A percentile compares a stretch with the other conserved stretches of the same genome.
Evolutionary conservation across 2,329 filamentous ascomycete genomes (phyloP).

Genomic region (Trichoderma harzianum): DNA sequence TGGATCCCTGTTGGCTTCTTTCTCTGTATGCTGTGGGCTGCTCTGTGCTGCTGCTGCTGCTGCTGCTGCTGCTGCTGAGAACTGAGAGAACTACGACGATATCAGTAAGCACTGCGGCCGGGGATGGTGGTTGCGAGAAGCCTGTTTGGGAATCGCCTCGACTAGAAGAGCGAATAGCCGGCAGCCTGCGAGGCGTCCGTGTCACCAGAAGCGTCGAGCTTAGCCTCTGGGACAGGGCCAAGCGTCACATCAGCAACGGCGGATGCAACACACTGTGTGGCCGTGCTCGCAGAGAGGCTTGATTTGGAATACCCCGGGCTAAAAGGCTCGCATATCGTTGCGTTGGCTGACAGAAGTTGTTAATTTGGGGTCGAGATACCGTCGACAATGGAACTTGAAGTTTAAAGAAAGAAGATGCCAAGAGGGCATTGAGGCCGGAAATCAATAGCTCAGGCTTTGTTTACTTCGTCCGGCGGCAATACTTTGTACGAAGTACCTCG

Average conservation of each 20-base stretch:
- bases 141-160: constrained; percentile 5
- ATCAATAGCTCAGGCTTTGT: not conserved
- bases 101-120: constrained; percentile 1
- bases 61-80: not conserved
- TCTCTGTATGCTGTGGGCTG: not conserved
- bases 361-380: not conserved
- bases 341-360: not conserved
- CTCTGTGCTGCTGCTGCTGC: not conserved
- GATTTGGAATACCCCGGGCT: not conserved
- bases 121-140: not conserved
- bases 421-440: not conserved
- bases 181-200: not conserved
- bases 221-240: not conserved
- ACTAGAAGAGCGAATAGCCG: not conserved
- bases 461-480: not conserved
- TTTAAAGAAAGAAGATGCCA: not conserved
- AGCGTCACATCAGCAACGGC: constrained; percentile 13
- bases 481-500: constrained; percentile 5
- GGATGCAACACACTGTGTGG: not conserved
- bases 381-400: not conserved
- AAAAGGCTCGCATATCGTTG: not conserved
- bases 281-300: not conserved
- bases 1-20: not conserved
- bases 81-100: not conserved
- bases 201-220: not conserved